Evolutionary conservation across 2,329 filamentous ascomycete genomes (phyloP), one percentile per base, ranked within the genome.

Genomic region (Fusarium zealandicum): DNA sequence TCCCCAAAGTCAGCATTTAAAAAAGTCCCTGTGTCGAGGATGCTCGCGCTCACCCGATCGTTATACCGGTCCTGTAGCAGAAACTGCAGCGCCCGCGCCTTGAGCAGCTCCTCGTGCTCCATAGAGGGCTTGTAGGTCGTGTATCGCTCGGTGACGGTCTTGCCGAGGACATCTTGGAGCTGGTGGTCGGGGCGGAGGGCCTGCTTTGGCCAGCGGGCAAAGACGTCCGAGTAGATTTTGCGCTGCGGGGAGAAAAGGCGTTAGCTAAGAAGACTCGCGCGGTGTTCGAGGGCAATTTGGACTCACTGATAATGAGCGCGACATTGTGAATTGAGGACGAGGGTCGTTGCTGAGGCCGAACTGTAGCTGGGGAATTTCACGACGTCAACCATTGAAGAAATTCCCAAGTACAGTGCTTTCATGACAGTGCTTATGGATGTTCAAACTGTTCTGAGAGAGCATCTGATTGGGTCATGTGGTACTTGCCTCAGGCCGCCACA

Each of bases 171-270:
- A 60, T 84, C 79, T 65, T 83, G 83, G 61, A 89, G 79, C 70
- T 88, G 84, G 69, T 82, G 78, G 52, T 86, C 80, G 7, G 86
- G 86, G 1, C 87, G 84, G 37, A 89, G 78, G 52, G 77, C 75
- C 66, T 89, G 86, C 65, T 82, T 81, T 38, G 87, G 87, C 86
- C 86, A 90, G 59, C 79, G 78, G 51, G 79, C 75, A 48, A 76
- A 72, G 60, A 69, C 72, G 51, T 75, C 73, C 42, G 68, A 63
- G 65, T 75, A 76, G 39, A 75, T 68, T 53, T 70, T 72, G 59
- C 70, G 69, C 74, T 77, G 43, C 3, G 17, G 6, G 6, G 16
- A 27, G 20, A 8, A 37, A 3, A 31, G 8, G 12, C 3, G 30
- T 65, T 38, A 47, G 38, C 27, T 6, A 3, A 11, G 8, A 17